Percentiles rank a stretch among this genome's conserved stretches.
These are phyloP conservation scores for Trametes cingulata DNA, from an alignment of 768 basidiomycete genomes.

Conservation along the genomic window DNA sequence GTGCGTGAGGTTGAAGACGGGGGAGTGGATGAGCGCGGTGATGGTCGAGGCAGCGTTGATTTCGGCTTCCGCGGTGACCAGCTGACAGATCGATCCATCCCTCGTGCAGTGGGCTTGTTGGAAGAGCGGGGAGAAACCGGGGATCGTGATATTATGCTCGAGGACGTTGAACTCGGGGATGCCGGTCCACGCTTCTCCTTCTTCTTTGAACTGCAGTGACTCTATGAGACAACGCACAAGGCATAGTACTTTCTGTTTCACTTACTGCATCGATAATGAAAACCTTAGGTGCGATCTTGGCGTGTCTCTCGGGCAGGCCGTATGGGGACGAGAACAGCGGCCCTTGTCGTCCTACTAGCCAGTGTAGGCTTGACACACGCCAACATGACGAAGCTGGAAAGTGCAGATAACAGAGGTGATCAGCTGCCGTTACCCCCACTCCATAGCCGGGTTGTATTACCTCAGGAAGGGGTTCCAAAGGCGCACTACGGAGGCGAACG, in stretches of 20 bases:
- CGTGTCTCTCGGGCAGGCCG: background rate
- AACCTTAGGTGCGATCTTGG: background rate
- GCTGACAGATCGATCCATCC: conserved; percentile 37
- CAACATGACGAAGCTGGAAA: no score
- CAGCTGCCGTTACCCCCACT: no score
- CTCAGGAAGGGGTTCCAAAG: no score
- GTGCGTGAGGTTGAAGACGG: conserved; percentile 37
- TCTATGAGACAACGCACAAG: background rate
- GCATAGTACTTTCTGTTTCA: background rate
- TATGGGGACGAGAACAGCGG: no score
- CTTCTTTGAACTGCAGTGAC: conserved; percentile 13
- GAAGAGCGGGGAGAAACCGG: conserved; percentile 41
- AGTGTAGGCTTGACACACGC: no score
- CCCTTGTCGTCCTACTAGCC: no score
- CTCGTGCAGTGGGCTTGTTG: conserved; percentile 39
- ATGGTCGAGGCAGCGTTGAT: conserved; percentile 43
- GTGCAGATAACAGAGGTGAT: no score
- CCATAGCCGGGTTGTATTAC: no score
- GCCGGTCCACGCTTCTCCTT: conserved; percentile 22
- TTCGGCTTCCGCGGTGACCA: conserved; percentile 41
- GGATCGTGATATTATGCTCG: conserved; percentile 37
- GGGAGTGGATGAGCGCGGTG: conserved; percentile 35
- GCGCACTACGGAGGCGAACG: no score
- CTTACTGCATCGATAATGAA: conserved; percentile 1
- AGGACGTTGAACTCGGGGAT: conserved; percentile 35